Evolutionary conservation across 495 filamentous ascomycete species (phyloP).

Genomic region (Saxophila tyrrhenica): DNA sequence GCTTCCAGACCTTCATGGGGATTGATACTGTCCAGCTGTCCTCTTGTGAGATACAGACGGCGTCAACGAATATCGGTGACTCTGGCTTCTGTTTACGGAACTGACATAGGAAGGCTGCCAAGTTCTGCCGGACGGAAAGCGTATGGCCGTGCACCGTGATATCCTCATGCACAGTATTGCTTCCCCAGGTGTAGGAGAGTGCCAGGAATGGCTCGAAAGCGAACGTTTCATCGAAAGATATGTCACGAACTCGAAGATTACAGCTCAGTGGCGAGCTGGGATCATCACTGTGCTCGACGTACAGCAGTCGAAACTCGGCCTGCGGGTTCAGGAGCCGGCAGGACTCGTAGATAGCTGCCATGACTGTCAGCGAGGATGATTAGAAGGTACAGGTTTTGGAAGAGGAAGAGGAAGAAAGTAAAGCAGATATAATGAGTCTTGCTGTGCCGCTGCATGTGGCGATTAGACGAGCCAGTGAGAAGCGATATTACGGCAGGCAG

Average conservation of each 20-base stretch:
- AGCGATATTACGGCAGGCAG: too few species aligned
- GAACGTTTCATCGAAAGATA: neutral
- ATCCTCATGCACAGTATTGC: neutral
- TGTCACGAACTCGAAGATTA: neutral
- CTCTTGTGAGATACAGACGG: neutral
- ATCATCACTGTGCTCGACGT: neutral
- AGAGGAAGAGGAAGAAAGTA: too few species aligned
- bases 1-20: neutral
- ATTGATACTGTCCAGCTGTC: neutral
- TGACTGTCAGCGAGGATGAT: neutral
- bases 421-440: too few species aligned
- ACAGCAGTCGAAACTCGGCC: neutral
- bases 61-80: neutral
- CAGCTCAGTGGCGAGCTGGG: neutral
- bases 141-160: neutral
- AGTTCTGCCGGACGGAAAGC: neutral
- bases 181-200: neutral
- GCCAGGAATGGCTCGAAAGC: neutral
- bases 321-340: neutral
- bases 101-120: neutral
- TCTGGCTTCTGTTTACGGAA: neutral
- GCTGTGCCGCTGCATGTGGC: too few species aligned
- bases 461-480: too few species aligned
- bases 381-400: neutral
- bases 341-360: neutral